These are phyloP conservation scores for Tetrahymena elliotti DNA, from an alignment of 73 alveolate species.

Conservation along the genomic window DNA sequence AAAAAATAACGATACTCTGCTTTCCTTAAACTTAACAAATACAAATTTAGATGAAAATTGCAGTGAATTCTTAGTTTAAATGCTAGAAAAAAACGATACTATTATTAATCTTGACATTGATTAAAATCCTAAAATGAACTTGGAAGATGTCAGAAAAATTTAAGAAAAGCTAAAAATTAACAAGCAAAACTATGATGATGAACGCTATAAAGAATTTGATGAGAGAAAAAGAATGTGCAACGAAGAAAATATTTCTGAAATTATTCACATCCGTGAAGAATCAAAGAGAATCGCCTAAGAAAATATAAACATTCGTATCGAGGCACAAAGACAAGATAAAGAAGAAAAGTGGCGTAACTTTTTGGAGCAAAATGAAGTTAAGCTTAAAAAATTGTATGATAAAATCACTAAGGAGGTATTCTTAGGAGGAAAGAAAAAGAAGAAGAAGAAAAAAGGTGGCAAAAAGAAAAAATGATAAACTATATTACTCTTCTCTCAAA, in stretches of 20 bases:
- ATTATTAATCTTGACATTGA: constrained; percentile 33
- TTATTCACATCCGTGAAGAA: not conserved
- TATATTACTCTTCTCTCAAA: not conserved
- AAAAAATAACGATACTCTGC: constrained; percentile 36
- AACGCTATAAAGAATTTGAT: constrained; percentile 40
- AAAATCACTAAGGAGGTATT: not conserved
- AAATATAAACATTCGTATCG: not conserved
- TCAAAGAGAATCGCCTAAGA: not conserved
- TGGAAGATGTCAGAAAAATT: constrained; percentile 38
- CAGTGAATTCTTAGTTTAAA: constrained; percentile 5
- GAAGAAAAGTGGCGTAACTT: not conserved
- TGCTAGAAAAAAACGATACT: constrained; percentile 21
- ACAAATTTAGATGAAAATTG: constrained; percentile 43
- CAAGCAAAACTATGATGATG: constrained; percentile 44
- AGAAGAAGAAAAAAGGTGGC: not conserved
- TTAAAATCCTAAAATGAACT: constrained; percentile 38
- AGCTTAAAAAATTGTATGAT: not conserved
- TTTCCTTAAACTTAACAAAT: constrained; percentile 25
- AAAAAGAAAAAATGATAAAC: not conserved
- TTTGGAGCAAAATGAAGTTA: not conserved
- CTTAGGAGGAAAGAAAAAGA: not conserved
- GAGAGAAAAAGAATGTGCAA: constrained; percentile 41
- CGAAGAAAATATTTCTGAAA: constrained; percentile 35
- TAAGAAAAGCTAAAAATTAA: constrained; percentile 45
- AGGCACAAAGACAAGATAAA: not conserved